These are phyloP conservation scores for Solanum virginianum DNA, from an alignment of 257 asterid genomes.

Conservation along the genomic window DNA sequence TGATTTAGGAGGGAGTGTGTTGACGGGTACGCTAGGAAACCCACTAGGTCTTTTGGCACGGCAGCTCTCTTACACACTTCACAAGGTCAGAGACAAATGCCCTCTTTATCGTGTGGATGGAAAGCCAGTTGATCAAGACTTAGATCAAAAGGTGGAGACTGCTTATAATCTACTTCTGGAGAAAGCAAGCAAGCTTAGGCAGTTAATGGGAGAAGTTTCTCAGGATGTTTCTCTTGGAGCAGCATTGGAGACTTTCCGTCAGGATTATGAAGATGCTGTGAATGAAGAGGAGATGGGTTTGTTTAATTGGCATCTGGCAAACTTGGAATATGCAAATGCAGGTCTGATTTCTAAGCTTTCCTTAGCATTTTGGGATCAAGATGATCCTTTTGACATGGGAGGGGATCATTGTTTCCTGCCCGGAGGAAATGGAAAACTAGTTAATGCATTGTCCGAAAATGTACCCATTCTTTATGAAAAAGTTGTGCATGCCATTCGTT, in stretches of 20 bases:
- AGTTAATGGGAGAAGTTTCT: constrained; percentile 80
- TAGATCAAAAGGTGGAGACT: constrained; percentile 68
- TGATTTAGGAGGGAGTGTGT: constrained; percentile 95
- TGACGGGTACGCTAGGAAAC: constrained; percentile 85
- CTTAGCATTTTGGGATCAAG: constrained; percentile 99
- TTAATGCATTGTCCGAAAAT: constrained; percentile 69
- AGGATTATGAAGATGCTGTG: constrained; percentile 29
- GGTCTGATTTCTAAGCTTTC: constrained; percentile 80
- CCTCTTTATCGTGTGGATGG: constrained; percentile 77
- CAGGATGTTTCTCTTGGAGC: constrained; percentile 96
- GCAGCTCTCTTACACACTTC: constrained; percentile 67
- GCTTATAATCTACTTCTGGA: constrained; percentile 72
- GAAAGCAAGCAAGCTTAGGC: constrained; percentile 59
- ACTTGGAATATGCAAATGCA: constrained; percentile 94
- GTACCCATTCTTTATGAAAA: constrained; percentile 70
- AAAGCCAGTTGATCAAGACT: constrained; percentile 52
- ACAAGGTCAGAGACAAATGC: constrained; percentile 91
- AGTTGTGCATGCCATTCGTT: constrained; percentile 67
- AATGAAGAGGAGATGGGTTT: constrained; percentile 59
- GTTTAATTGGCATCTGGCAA: constrained; percentile 92
- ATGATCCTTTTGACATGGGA: constrained; percentile 98
- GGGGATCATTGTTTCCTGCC: constrained; percentile 96
- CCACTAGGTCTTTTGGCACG: constrained; percentile 95
- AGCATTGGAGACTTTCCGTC: constrained; percentile 75
- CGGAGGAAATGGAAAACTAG: constrained; percentile 84